Conservation (phyloP, 768 basidiomycete genomes). For the Serendipita sp. region DNA sequence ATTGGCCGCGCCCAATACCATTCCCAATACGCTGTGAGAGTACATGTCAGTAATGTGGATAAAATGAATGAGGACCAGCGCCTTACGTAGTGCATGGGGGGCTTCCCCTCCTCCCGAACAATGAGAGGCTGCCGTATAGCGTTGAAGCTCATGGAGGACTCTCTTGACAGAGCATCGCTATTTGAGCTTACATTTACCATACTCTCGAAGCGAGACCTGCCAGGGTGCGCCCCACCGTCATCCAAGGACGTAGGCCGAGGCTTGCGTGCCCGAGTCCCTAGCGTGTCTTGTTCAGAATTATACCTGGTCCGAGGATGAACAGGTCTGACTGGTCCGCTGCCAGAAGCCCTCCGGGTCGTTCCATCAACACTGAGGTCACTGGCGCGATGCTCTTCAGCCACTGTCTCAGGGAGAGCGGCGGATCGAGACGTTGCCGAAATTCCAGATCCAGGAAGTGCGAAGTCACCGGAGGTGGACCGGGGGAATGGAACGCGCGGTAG, state of each 20-base stretch:
- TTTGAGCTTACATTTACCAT: constrained; percentile 49
- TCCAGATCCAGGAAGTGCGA: not conserved
- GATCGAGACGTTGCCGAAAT: not conserved
- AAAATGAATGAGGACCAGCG: constrained; percentile 2
- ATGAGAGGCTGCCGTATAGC: constrained; percentile 51
- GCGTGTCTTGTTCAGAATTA: constrained; percentile 41
- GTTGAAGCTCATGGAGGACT: constrained; percentile 38
- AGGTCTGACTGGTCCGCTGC: not conserved
- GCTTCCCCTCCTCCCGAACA: constrained; percentile 65
- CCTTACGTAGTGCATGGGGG: constrained; percentile 68
- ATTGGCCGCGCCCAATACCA: constrained; percentile 93
- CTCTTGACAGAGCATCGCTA: constrained; percentile 48
- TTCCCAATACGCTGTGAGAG: constrained; percentile 78
- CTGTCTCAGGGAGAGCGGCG: not conserved
- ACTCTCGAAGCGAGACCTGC: constrained; percentile 53
- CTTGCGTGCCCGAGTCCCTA: constrained; percentile 33
- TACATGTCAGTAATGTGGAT: constrained; percentile 8
- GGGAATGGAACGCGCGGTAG: constrained; percentile 10
- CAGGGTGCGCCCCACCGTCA: constrained; percentile 28
- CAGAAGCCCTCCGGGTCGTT: not conserved
- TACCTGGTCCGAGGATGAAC: not conserved
- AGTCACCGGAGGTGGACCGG: constrained; percentile 11
- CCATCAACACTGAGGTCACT: not conserved
- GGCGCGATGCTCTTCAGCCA: not conserved
- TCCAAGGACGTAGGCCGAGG: constrained; percentile 52